Conservation (phyloP, 2,329 filamentous ascomycete genomes). For the Alternaria burnsii region DNA sequence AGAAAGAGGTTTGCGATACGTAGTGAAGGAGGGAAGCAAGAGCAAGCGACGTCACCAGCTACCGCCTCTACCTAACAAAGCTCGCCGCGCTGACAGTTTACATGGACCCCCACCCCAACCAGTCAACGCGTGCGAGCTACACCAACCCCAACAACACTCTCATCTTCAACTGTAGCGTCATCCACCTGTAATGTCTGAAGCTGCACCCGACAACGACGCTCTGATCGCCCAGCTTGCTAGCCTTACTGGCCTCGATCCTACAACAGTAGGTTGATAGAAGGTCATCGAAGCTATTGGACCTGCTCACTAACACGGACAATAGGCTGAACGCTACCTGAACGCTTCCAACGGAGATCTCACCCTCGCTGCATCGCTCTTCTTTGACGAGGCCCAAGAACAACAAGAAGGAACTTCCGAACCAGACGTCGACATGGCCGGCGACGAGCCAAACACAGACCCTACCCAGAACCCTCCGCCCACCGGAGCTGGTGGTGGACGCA, state of each 20-base stretch:
- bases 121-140: slow-evolving; percentile 13
- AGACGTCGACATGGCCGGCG: slow-evolving; percentile 48
- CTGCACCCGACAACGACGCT: slow-evolving; percentile 42
- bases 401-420: slow-evolving; percentile 30
- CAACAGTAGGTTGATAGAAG: slow-evolving; percentile 44
- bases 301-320: slow-evolving; percentile 32
- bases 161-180: slow-evolving; percentile 1
- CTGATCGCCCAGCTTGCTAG: slow-evolving; percentile 48
- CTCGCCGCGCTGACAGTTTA: slow-evolving; percentile 4
- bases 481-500: slow-evolving; percentile 46
- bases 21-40: background rate
- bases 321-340: slow-evolving; percentile 57
- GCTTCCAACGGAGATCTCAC: slow-evolving; percentile 58
- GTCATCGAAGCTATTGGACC: slow-evolving; percentile 33
- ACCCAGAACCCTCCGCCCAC: slow-evolving; percentile 32
- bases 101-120: slow-evolving; percentile 14
- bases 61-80: slow-evolving; percentile 6
- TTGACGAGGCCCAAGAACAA: slow-evolving; percentile 45
- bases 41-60: slow-evolving; percentile 16
- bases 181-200: slow-evolving; percentile 43
- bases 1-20: background rate
- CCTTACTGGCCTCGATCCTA: slow-evolving; percentile 46
- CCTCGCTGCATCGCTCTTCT: slow-evolving; percentile 56
- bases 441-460: slow-evolving; percentile 35
- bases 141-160: slow-evolving; percentile 13